Evolutionary conservation across 495 filamentous ascomycete species (phyloP).

Genomic region (Pyrenula aspistea): DNA sequence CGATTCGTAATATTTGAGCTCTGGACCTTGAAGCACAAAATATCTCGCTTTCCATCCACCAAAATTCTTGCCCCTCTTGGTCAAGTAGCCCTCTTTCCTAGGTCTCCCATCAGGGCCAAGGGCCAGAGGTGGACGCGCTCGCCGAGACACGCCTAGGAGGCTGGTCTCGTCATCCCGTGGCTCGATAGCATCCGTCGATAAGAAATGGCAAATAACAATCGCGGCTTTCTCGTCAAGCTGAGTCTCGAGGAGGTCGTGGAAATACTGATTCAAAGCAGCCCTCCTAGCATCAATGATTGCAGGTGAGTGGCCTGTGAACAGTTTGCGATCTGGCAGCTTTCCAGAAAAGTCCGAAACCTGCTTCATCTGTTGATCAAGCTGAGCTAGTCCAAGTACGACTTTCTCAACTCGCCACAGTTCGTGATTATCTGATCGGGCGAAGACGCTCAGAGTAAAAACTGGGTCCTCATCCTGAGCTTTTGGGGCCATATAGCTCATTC

Average conservation of each 20-base stretch:
- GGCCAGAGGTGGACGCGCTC: conserved; percentile 24
- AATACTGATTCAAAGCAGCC: conserved; percentile 68
- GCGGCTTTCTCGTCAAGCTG: conserved; percentile 69
- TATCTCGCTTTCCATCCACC: conserved; percentile 98
- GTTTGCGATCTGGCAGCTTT: conserved; percentile 67
- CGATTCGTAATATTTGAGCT: conserved; percentile 82
- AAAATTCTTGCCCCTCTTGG: conserved; percentile 95
- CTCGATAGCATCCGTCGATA: conserved; percentile 76
- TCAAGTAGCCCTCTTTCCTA: conserved; percentile 81
- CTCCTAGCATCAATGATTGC: conserved; percentile 87
- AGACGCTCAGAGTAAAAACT: conserved; percentile 82
- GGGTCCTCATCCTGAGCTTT: conserved; percentile 69
- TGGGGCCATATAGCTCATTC: conserved; percentile 65
- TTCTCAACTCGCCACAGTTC: conserved; percentile 95
- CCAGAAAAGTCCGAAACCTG: conserved; percentile 51
- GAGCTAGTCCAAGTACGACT: conserved; percentile 65
- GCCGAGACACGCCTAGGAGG: conserved; percentile 31
- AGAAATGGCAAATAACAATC: conserved; percentile 73
- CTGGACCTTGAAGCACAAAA: conserved; percentile 82
- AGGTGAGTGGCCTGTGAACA: conserved; percentile 89
- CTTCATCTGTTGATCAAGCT: conserved; percentile 70
- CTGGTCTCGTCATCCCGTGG: conserved; percentile 54
- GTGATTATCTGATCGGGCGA: conserved; percentile 59
- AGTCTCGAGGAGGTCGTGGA: conserved; percentile 72
- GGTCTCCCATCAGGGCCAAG: conserved; percentile 51